Percentiles rank a stretch among this genome's conserved stretches.
These are phyloP conservation scores for Schwanniomyces pseudopolymorphus DNA, from an alignment of 805 yeast species.

Conservation along the genomic window DNA sequence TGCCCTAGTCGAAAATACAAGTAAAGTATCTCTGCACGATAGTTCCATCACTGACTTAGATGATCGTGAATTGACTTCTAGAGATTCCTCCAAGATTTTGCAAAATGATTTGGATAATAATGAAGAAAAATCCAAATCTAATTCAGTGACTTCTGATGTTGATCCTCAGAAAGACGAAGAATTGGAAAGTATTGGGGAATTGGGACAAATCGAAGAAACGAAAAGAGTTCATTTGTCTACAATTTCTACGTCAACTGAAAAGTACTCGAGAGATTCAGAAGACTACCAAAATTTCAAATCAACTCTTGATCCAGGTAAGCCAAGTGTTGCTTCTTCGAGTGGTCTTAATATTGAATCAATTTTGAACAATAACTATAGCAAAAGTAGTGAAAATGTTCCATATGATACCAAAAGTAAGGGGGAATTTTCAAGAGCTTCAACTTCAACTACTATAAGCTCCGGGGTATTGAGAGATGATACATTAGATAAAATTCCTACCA, in stretches of 20 bases:
- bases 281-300: constrained; percentile 19
- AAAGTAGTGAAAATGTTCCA: constrained; percentile 2
- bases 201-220: neutral
- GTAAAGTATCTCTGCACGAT: too few species aligned
- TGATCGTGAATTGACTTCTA: neutral
- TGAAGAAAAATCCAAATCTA: neutral
- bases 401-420: constrained; percentile 6
- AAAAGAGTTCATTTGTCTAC: constrained; percentile 2
- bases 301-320: constrained; percentile 50
- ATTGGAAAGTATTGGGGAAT: neutral
- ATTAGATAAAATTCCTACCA: constrained; percentile 30
- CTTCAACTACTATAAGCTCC: constrained; percentile 9
- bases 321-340: constrained; percentile 22
- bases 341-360: constrained; percentile 15
- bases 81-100: neutral
- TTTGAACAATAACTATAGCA: constrained; percentile 14
- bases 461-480: constrained; percentile 20
- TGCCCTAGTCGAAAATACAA: neutral
- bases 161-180: neutral
- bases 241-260: neutral
- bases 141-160: neutral
- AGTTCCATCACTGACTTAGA: too few species aligned
- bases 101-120: neutral
- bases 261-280: constrained; percentile 1
- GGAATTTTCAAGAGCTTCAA: constrained; percentile 3